Percentiles rank a stretch among this genome's conserved stretches.
Conservation (phyloP, 345 rosid genomes). For the Murraya paniculata region DNA sequence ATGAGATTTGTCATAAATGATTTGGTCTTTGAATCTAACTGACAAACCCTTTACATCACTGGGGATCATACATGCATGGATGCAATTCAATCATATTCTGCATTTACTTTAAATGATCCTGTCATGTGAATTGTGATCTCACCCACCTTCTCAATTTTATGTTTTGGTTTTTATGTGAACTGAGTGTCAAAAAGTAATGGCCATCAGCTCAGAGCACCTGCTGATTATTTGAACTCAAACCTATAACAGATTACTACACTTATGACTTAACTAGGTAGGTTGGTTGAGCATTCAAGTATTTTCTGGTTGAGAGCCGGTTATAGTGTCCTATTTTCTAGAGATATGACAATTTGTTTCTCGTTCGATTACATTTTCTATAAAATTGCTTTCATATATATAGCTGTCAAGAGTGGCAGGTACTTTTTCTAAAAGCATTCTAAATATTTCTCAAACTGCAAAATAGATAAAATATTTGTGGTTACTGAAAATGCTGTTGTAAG, state of each 20-base stretch:
- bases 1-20: neutral
- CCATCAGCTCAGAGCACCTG: neutral
- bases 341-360: neutral
- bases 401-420: neutral
- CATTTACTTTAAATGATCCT: neutral
- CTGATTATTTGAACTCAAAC: neutral
- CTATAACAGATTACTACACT: too few species aligned
- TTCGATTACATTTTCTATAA: neutral
- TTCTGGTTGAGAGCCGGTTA: too few species aligned
- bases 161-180: neutral
- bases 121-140: neutral
- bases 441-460: neutral
- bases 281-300: too few species aligned
- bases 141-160: neutral
- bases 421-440: neutral
- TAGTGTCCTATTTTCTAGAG: too few species aligned
- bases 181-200: neutral
- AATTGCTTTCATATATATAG: neutral
- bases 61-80: neutral
- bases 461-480: neutral
- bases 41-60: neutral
- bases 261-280: too few species aligned
- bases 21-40: neutral
- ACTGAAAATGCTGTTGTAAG: too few species aligned
- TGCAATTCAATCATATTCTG: neutral